Base-by-base conservation (phyloP, 2,329 filamentous ascomycete genomes). In the Calonectria henricotiae region DNA sequence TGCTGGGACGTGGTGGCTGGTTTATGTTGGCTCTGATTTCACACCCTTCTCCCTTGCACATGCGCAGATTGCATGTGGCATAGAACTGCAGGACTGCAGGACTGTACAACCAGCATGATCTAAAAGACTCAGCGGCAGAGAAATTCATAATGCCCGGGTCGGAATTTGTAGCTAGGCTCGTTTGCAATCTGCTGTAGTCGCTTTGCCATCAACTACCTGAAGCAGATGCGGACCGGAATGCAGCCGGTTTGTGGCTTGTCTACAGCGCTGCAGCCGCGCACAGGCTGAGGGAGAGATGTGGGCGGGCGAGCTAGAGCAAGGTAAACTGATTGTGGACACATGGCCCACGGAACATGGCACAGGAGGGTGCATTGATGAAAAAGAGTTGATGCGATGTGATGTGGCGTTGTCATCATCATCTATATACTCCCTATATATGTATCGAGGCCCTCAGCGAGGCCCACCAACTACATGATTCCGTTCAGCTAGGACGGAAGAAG, bases 251-350 rank as follows among this genome's bases (percentile, higher is more conserved):
- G 66, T 68, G 60, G 62, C 62, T 65, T 67, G 63, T 67, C 63
- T 63, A 47, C 68, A 67, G 37, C 69, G 62, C 51, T 71, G 49
- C 60, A 67, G 65, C 65, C 63, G 66, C 49, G 61, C 60, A 68
- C 51, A 49, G 46, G 41, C 60, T 47, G 66, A 61, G 54, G 60
- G 46, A 62, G 61, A 54, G 37, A 61, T 39, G 60, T n/a, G 49
- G 62, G 25, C 47, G 25, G 23, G 20, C 43, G 35, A 32, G 37
- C 61, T 61, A 68, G 68, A 54, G 70, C 64, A 67, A 61, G 64
- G 23, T 20, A 47, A 20, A 41, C 27, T n/a, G 60, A 27, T 49
- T 41, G 27, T 27, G 55, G 20, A 46, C 15, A 37, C 25, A 54
- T 64, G 49, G 37, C 62, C 49, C 23, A 37, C 62, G 20, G 37